Base-by-base conservation (phyloP, 2,329 filamentous ascomycete species). In the Helminthosporium solani region DNA sequence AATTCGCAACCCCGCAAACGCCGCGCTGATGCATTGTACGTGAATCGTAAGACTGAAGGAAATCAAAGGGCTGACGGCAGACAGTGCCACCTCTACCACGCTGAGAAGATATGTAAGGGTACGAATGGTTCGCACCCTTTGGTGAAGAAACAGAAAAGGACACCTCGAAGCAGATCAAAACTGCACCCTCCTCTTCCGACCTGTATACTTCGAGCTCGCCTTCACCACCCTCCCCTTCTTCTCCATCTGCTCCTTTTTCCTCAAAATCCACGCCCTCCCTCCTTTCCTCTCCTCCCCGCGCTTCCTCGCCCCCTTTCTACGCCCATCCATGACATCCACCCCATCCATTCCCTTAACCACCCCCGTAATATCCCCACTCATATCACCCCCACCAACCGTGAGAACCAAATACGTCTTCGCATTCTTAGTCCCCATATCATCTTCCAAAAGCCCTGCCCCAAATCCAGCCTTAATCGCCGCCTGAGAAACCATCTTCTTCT, bases 381-480 rank as follows among this genome's bases (percentile, higher is more conserved):
- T 79, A 37, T 81, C 79, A 7, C 87, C 86, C 1, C 81, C 79
- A 25, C 92, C 94, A 1, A 96, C 94, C 0, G 90, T 96, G 25
- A 99, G 75, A 0, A 99, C 92, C 2, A 99, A 78, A 68, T 99
- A 99, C n/a, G 95, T 77, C 77, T 99, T 99, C 57, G 86, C 84
- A 66, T 91, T 96, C 79, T 99, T 99, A 30, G 94, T 99, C 34
- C 90, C 92, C 0, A 88, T 88, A 68, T 97, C 92, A 71, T 99
- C 94, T 71, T 97, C 92, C 38, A 99, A 76, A 27, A 99, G 80
- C 74, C 94, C 94, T 0, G 94, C 94, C 38, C 94, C 92, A 63
- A 99, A 99, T 0, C 94, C 94, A 1, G 94, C 94, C 65, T 88
- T 90, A 50, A 97, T 87, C 0, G 94, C 94, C 0, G 94, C 94